Conservation (phyloP, 805 yeast genomes). For the Cyberlindnera mississippiensis region DNA sequence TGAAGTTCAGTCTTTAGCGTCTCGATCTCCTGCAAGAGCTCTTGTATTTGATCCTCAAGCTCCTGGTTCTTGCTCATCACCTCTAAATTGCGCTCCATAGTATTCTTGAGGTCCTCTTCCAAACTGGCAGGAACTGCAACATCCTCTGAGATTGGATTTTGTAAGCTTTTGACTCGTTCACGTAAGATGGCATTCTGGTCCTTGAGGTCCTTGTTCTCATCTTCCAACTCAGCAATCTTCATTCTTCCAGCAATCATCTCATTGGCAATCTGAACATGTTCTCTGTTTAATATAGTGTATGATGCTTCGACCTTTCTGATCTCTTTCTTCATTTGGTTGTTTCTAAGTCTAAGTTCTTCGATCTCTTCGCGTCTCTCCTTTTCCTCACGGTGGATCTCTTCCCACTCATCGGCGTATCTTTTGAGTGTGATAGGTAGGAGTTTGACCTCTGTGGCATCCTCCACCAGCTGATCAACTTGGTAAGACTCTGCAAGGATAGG, state of each 20-base stretch:
- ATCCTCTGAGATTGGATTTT: slow-evolving; percentile 29
- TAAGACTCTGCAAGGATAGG: slow-evolving; percentile 37
- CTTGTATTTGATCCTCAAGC: slow-evolving; percentile 48
- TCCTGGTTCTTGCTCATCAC: slow-evolving; percentile 61
- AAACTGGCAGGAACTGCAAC: slow-evolving; percentile 36
- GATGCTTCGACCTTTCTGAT: slow-evolving; percentile 69
- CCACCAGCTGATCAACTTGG: slow-evolving; percentile 68
- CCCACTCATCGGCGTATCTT: slow-evolving; percentile 70
- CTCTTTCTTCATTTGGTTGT: slow-evolving; percentile 69
- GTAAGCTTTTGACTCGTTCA: slow-evolving; percentile 30
- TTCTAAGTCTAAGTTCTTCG: slow-evolving; percentile 59
- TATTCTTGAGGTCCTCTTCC: slow-evolving; percentile 50
- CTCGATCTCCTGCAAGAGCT: slow-evolving; percentile 40
- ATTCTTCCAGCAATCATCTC: slow-evolving; percentile 80
- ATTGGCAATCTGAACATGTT: slow-evolving; percentile 84
- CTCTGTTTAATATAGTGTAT: slow-evolving; percentile 65
- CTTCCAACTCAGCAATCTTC: slow-evolving; percentile 65
- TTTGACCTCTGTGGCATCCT: slow-evolving; percentile 70
- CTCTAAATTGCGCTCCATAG: slow-evolving; percentile 58
- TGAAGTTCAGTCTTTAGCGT: slow-evolving; percentile 28
- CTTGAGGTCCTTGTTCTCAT: slow-evolving; percentile 64
- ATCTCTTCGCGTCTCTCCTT: slow-evolving; percentile 62
- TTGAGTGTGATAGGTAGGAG: slow-evolving; percentile 69
- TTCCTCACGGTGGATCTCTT: slow-evolving; percentile 71
- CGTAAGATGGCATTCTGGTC: slow-evolving; percentile 45